phyloP scores from a whole-genome alignment of 2,329 filamentous ascomycete genomes.

The Dothistroma septosporum region DNA sequence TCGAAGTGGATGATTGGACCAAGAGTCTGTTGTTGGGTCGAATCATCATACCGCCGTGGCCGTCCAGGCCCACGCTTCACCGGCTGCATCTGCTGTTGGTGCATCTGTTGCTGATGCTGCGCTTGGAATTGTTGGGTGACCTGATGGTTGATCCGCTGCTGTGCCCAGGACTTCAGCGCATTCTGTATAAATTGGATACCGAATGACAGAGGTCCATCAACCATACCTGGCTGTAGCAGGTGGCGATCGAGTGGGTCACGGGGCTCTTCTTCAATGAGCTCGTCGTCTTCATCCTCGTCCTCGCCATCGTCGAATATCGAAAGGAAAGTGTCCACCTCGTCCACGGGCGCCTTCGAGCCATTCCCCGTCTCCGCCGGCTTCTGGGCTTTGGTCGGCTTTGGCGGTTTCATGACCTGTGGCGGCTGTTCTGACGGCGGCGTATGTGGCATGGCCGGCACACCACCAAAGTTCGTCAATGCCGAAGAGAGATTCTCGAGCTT shows the following conservation, averaged over 20 bases:
- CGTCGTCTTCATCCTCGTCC: constrained; percentile 15
- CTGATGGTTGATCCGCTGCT: constrained; percentile 26
- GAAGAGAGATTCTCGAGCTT: constrained; percentile 26
- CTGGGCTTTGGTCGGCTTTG: constrained; percentile 3
- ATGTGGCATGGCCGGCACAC: constrained; percentile 20
- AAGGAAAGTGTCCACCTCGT: constrained; percentile 23
- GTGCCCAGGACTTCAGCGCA: constrained; percentile 33
- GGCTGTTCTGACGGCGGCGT: constrained; percentile 13
- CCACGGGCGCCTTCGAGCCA: not conserved
- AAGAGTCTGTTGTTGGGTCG: constrained; percentile 10
- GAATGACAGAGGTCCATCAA: constrained; percentile 28
- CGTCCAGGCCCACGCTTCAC: constrained; percentile 25
- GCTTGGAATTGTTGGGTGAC: constrained; percentile 21
- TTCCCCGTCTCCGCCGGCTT: constrained; percentile 9
- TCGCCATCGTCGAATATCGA: constrained; percentile 26
- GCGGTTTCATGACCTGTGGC: not conserved
- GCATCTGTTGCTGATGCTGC: constrained; percentile 17
- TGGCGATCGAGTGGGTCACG: constrained; percentile 14
- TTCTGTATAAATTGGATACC: constrained; percentile 36
- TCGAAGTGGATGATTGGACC: constrained; percentile 24
- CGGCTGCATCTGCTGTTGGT: constrained; percentile 13
- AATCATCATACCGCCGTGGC: constrained; percentile 25
- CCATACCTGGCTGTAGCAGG: constrained; percentile 17
- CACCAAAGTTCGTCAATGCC: constrained; percentile 29
- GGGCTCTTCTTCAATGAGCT: constrained; percentile 13